These are phyloP conservation scores for Russula sp. DNA, from an alignment of 768 basidiomycete species.

Conservation along the genomic window DNA sequence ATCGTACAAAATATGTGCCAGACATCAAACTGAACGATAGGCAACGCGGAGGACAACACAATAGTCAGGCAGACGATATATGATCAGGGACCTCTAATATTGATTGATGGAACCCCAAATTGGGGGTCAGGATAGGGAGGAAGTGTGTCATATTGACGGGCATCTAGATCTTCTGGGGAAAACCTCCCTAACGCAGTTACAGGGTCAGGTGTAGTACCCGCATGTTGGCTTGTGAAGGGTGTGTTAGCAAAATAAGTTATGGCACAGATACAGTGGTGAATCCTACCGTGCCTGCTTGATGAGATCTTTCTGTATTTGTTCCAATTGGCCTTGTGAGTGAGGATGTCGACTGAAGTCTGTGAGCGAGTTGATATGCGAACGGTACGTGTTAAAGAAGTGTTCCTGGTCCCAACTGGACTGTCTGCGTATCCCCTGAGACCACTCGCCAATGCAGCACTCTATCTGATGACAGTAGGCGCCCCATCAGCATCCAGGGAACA, in stretches of 20 bases:
- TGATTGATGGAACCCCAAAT: not conserved
- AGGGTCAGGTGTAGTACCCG: not conserved
- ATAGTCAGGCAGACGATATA: not conserved
- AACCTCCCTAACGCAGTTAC: not conserved
- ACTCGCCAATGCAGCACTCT: conserved; percentile 13
- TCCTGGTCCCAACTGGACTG: not conserved
- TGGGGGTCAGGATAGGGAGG: not conserved
- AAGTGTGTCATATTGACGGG: not conserved
- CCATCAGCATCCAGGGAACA: not conserved
- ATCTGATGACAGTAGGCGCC: not conserved
- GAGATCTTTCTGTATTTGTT: not conserved
- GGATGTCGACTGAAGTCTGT: not conserved
- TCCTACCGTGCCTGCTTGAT: conserved; percentile 1
- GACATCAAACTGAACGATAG: not conserved
- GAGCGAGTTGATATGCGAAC: not conserved
- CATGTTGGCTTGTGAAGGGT: not conserved
- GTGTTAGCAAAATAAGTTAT: not conserved
- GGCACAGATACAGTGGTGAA: not conserved
- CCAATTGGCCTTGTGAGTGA: not conserved
- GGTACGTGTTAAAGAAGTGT: not conserved
- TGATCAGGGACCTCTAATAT: not conserved
- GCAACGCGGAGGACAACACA: not conserved
- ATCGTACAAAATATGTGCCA: no score
- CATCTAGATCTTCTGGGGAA: not conserved
- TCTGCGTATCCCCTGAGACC: not conserved